phyloP scores from a whole-genome alignment of 108 stramenopile species.

The Cylindrotheca fusiformis region DNA sequence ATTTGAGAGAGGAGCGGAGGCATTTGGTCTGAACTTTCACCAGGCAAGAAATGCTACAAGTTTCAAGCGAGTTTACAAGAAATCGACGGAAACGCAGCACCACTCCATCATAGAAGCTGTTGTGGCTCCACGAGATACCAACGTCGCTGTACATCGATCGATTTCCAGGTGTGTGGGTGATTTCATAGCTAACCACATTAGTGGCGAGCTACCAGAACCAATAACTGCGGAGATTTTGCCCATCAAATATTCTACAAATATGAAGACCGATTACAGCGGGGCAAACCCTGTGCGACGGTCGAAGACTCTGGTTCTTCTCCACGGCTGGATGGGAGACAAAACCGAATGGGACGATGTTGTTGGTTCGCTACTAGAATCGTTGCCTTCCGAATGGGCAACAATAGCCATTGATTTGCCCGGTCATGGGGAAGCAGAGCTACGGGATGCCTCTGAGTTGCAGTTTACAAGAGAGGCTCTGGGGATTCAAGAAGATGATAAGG shows the following conservation, averaged over 20 bases:
- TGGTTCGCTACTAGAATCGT: constrained; percentile 16
- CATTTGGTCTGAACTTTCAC: constrained; percentile 59
- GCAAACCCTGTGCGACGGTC: no score
- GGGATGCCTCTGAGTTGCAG: constrained; percentile 30
- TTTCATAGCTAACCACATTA: constrained; percentile 13
- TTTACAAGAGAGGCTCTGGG: constrained; percentile 32
- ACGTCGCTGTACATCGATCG: constrained; percentile 62
- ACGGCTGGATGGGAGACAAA: constrained; percentile 89
- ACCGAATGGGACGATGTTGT: constrained; percentile 72
- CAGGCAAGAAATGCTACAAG: constrained; percentile 31
- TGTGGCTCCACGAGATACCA: constrained; percentile 53
- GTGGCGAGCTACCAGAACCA: background rate
- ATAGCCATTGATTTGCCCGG: constrained; percentile 72
- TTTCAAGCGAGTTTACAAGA: constrained; percentile 39
- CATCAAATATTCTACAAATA: constrained; percentile 5
- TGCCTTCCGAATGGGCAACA: constrained; percentile 63
- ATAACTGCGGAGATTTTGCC: background rate
- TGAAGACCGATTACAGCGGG: background rate
- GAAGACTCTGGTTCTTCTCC: constrained; percentile 74
- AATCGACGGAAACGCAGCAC: constrained; percentile 19
- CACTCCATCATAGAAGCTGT: constrained; percentile 58
- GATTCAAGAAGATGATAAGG: constrained; percentile 22
- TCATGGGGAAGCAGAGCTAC: constrained; percentile 53
- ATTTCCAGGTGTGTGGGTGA: constrained; percentile 40
- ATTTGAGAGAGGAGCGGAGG: constrained; percentile 54